Percentiles rank a stretch among this genome's conserved stretches.
Conservation (phyloP, 306 rosid genomes). For the Dryas drummondii region DNA sequence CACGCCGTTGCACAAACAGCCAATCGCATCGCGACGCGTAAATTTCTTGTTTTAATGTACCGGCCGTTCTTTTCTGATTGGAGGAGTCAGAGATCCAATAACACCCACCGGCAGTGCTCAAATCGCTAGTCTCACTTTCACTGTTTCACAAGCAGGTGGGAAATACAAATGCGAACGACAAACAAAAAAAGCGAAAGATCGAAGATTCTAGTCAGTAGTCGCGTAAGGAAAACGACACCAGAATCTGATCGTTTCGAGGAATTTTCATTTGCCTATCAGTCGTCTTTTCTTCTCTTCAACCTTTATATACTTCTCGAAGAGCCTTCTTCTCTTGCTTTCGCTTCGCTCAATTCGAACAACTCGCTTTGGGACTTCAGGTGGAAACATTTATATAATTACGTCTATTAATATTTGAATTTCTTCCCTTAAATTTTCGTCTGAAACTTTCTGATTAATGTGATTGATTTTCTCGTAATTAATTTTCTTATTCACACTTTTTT, state of each 20-base stretch:
- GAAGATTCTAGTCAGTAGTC: background rate
- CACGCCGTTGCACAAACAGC: background rate
- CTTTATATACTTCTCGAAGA: background rate
- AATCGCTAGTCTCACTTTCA: background rate
- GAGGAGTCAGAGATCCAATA: background rate
- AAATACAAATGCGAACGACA: background rate
- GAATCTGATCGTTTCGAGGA: slow-evolving; percentile 26
- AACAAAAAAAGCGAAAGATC: background rate
- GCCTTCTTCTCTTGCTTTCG: background rate
- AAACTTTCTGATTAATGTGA: background rate
- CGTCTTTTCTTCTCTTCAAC: background rate
- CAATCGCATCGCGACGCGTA: background rate
- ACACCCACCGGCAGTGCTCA: background rate
- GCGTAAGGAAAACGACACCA: slow-evolving; percentile 29
- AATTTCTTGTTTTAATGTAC: background rate
- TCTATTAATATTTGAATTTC: background rate
- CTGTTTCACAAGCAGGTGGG: background rate
- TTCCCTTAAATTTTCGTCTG: background rate
- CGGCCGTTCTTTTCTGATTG: background rate
- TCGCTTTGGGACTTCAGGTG: slow-evolving; percentile 15
- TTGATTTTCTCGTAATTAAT: background rate
- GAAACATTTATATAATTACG: background rate
- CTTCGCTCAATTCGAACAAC: background rate
- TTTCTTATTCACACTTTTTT: background rate
- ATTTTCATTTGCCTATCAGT: background rate